Base-by-base conservation (phyloP, 306 rosid genomes). In the Biancaea sappan region DNA sequence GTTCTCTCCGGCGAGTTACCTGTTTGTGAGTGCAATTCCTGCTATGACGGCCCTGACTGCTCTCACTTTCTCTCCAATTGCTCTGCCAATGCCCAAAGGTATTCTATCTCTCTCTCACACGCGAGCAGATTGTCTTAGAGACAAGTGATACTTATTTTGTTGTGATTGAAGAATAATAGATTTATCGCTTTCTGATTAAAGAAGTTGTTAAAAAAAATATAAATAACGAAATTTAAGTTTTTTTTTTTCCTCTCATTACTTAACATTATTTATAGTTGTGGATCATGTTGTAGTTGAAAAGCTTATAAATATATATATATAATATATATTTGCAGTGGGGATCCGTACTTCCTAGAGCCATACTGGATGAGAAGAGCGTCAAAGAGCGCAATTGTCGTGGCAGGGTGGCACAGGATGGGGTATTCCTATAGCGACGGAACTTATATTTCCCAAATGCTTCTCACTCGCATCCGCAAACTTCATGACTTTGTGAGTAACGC, bases 391-490 rank as follows among this genome's bases (percentile, higher is more conserved):
- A 0, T 84, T 47, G 1, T 77, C 25, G 82, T 77, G 14, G 29
- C 88, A 1, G 88, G 88, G 7, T 84, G 88, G 88, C 85, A 84
- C 34, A 64, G 88, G 40, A 80, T 84, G 88, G 68, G 88, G 2
- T 84, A 84, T 7, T 0, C 8, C 2, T 77, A 28, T 48, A 5
- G 61, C 34, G 75, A 77, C 51, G 0, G 10, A 0, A 5, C 83
- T 11, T 37, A 0, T 22, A 73, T 84, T 6, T 77, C 83, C 18
- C 5, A 65, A 21, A 61, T 47, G 72, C 73, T 84, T 0, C 80
- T 73, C 72, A 50, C 14, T 14, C 68, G 34, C 77, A 74, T 80
- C 6, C 75, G 63, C 14, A 8, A 31, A 57, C 0, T 84, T 11
- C 88, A 84, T 22, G 14, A 21, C 22, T 0, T 26, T n/a, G 78